Conservation (phyloP, 1,284 basidiomycete genomes). For the Tranzscheliella williamsii region DNA sequence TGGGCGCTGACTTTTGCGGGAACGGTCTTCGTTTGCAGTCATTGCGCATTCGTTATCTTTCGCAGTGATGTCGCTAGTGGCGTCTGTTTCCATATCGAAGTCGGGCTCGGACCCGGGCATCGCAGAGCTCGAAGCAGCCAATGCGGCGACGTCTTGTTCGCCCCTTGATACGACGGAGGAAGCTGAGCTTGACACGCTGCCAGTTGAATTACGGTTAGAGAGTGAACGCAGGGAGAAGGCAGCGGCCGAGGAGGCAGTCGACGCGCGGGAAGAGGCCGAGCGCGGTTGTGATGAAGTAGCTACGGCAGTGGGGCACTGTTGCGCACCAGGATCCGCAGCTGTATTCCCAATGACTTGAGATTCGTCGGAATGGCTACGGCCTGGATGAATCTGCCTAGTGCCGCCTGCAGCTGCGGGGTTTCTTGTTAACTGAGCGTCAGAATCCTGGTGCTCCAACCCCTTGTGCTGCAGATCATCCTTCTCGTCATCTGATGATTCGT, state of each 20-base stretch:
- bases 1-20: background rate
- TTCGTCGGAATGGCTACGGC: no score
- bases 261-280: constrained; percentile 18
- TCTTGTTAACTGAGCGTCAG: no score
- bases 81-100: background rate
- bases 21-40: background rate
- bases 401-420: no score
- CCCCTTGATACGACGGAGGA: constrained; percentile 15
- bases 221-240: constrained; percentile 29
- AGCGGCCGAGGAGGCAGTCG: background rate
- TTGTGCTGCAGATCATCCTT: constrained; percentile 1
- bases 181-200: constrained; percentile 36
- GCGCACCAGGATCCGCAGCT: no score
- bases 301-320: background rate
- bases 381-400: no score
- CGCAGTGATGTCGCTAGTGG: background rate
- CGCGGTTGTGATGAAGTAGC: background rate
- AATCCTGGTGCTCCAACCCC: no score
- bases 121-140: background rate
- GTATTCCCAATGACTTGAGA: no score
- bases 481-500: constrained; percentile 18
- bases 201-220: constrained; percentile 44
- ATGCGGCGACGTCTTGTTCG: constrained; percentile 7
- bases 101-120: background rate
- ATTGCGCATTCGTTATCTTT: background rate